phyloP scores from a whole-genome alignment of 2,329 filamentous ascomycete species.

The Trichoderma semiorbis region DNA sequence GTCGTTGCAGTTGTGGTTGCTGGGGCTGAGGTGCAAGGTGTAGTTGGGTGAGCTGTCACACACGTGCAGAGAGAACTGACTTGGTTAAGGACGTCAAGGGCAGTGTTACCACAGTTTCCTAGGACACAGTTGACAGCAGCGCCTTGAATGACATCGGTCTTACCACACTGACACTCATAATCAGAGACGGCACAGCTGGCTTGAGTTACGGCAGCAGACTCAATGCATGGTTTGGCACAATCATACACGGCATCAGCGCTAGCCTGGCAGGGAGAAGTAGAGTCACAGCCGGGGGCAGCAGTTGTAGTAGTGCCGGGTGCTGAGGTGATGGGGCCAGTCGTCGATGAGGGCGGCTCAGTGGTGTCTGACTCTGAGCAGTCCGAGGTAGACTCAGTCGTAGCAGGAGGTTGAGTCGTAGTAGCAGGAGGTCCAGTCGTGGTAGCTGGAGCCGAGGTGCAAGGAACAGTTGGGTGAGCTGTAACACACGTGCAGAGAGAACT shows the following conservation, averaged over 20 bases:
- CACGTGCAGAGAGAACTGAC: too few species aligned
- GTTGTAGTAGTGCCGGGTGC: background rate
- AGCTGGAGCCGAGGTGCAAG: constrained; percentile 17
- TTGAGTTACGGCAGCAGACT: constrained; percentile 18
- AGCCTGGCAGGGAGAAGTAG: constrained; percentile 16
- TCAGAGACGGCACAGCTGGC: constrained; percentile 18
- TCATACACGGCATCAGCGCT: constrained; percentile 19
- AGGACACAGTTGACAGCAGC: constrained; percentile 25
- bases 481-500: too few species aligned
- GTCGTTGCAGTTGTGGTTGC: background rate
- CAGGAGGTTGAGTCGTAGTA: background rate
- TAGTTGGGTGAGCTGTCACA: constrained; percentile 22
- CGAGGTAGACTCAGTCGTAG: background rate
- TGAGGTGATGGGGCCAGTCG: background rate
- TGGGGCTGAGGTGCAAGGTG: constrained; percentile 9
- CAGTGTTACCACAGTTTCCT: constrained; percentile 21
- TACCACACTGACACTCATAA: constrained; percentile 22
- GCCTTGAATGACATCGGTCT: constrained; percentile 20
- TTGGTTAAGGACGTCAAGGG: constrained; percentile 22
- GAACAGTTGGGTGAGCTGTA: constrained; percentile 21
- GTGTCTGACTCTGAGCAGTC: background rate
- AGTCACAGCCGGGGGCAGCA: background rate
- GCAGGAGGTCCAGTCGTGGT: background rate
- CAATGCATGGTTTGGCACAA: constrained; percentile 22
- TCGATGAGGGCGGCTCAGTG: background rate